phyloP scores from a whole-genome alignment of 2,329 filamentous ascomycete genomes.

The Ascosphaera apis region DNA sequence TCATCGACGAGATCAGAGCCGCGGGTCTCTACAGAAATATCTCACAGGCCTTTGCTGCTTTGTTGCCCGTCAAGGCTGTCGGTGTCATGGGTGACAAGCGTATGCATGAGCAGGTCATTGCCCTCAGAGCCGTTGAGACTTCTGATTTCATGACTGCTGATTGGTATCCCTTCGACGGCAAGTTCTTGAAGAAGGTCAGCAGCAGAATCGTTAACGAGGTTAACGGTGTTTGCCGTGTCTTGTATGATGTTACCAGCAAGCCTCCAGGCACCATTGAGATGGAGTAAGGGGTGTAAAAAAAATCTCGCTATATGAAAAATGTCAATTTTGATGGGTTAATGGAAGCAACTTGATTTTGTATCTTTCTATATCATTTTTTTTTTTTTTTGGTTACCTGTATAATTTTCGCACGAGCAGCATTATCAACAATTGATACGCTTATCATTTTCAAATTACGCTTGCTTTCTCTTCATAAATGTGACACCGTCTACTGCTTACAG shows the following conservation, averaged over 20 bases:
- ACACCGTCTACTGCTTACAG: too few relatives aligned
- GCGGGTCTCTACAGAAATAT: constrained; percentile 32
- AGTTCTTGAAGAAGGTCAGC: constrained; percentile 41
- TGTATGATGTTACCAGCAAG: constrained; percentile 33
- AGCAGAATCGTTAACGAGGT: constrained; percentile 54
- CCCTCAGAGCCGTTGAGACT: constrained; percentile 36
- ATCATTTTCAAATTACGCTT: too few relatives aligned
- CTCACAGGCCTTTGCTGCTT: constrained; percentile 45
- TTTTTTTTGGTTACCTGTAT: too few relatives aligned
- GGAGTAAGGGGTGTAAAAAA: constrained; percentile 23
- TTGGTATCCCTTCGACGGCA: constrained; percentile 40
- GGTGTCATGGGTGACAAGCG: constrained; percentile 39
- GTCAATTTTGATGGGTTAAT: too few relatives aligned
- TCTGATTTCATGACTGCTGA: constrained; percentile 56
- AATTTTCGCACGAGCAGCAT: too few relatives aligned
- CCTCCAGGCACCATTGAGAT: constrained; percentile 52
- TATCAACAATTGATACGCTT: too few relatives aligned
- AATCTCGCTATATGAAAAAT: too few relatives aligned
- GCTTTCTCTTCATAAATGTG: too few relatives aligned
- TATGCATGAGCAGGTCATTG: constrained; percentile 38
- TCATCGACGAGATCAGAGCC: constrained; percentile 22
- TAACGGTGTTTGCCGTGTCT: constrained; percentile 44
- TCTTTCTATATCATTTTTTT: too few relatives aligned
- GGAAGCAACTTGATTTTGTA: too few relatives aligned
- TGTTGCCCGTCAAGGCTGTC: constrained; percentile 41